Evolutionary conservation across 2,329 filamentous ascomycete genomes (phyloP), one percentile per base, ranked within the genome.

Genomic region (Aureobasidium sp.): DNA sequence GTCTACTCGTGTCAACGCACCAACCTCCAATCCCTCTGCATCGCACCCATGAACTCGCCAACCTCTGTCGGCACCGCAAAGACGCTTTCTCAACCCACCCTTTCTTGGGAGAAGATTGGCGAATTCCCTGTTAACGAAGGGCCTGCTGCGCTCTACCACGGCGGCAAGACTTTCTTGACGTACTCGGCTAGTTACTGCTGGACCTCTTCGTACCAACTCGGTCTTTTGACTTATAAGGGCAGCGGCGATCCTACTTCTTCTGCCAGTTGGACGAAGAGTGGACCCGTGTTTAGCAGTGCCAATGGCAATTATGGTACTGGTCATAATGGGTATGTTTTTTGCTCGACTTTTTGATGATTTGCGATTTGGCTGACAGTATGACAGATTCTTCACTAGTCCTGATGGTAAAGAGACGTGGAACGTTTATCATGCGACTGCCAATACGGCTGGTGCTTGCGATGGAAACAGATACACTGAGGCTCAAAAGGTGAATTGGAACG

Each of bases 121-220:
- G 68, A 64, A 10, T 47, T 47, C 14, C 29, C 77, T 0, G 78
- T 82, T 1, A 79, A 81, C 60, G 79, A 83, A 59, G 79, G 77
- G 0, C 71, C 76, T 0, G 71, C 72, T 3, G 75, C 76, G 0
- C 67, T 82, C 19, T 81, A 81, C 61, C 71, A 74, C 35, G 71
- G 71, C 19, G 76, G 75, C 10, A 74, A 72, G 53, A 79, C 75
- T 0, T 80, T 74, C 56, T 63, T 81, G 35, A 68, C 73, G 1
- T 82, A 75, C 66, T 78, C 74, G 5, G 79, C 77, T 1, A 78
- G 74, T 55, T 77, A 76, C 63, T 81, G 78, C 69, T 80, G 77
- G 77, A 78, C 75, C 0, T 63, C 73, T 0, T 69, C 72, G 50
- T 81, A 82, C 62, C 72, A 73, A 21, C 68, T 83, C 2, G 79